Base-by-base conservation (phyloP, 2,329 filamentous ascomycete genomes). In the Botryotinia calthae region DNA sequence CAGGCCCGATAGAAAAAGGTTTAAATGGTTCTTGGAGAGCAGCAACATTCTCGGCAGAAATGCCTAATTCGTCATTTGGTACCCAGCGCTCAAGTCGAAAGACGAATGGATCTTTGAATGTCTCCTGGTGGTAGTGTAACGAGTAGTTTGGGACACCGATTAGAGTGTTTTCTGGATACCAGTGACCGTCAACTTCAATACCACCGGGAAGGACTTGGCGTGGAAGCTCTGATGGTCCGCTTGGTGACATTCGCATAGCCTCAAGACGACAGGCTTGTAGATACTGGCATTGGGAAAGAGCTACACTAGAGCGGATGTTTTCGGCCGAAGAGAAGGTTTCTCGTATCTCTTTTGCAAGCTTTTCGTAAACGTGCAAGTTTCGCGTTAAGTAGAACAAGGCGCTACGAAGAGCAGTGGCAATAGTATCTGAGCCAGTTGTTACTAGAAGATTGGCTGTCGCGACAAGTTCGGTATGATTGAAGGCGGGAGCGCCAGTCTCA, bases 401-500 rank as follows among this genome's bases (percentile, higher is more conserved):
- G 16, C 37, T 46, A 28, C 62, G 28, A 28, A 64, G 9, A 28
- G 62, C 25, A 22, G 44, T 46, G 28, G 37, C 25, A 42, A 25
- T 42, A 3, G 62, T 64, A 31, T 64, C 62, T 16, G 40, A 42
- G 25, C 62, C 62, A 18, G 37, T 40, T n/a, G 44, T 64, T n/a
- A 46, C 28, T 6, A 64, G 28, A 44, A 64, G 37, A 64, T 42
- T 64, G 9, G 62, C 62, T 64, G 37, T 31, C 16, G 40, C 25
- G 9, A 64, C 25, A 8, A 64, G 44, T 14, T 44, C 62, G 7
- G 37, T 46, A 7, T n/a, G 37, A 22, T 42, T 44, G 20, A 28
- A 64, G 28, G 62, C 96, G 0, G 94, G 93, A 78, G 98, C 95
- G 78, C 95, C 93, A 25, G 95, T 94, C 74, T 98, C 95, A 14